phyloP scores from a whole-genome alignment of 202 grass and related monocot genomes.

The Thinopyrum obtusiflorum region DNA sequence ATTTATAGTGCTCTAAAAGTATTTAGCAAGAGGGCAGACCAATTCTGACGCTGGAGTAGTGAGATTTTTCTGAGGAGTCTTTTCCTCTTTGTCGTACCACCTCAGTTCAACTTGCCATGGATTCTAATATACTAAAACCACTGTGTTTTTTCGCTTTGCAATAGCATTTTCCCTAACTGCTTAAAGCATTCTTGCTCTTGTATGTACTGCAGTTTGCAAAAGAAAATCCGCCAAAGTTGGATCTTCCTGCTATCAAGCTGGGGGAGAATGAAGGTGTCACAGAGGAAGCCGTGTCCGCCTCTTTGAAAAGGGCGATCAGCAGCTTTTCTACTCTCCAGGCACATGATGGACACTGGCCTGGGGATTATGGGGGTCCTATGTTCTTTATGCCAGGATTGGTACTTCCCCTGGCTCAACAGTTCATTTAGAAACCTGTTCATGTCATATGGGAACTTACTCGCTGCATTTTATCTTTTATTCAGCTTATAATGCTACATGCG shows the following conservation, averaged over 20 bases:
- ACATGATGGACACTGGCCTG: conserved; percentile 91
- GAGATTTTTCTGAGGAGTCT: neutral
- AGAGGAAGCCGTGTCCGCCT: conserved; percentile 48
- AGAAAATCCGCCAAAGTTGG: conserved; percentile 60
- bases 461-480: conserved; percentile 13
- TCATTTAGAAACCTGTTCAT: neutral
- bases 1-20: neutral
- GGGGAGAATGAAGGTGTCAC: conserved; percentile 64
- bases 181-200: neutral
- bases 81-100: neutral
- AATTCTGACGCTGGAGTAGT: neutral
- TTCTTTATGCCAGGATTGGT: conserved; percentile 96
- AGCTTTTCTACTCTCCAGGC: conserved; percentile 70
- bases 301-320: conserved; percentile 60
- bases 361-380: conserved; percentile 92
- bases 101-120: neutral
- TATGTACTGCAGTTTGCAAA: conserved; percentile 57
- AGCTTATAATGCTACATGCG: conserved; percentile 80
- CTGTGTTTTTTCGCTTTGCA: neutral
- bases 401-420: conserved; percentile 16
- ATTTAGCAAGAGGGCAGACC: neutral
- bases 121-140: neutral
- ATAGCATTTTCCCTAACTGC: neutral
- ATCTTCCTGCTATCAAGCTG: conserved; percentile 60
- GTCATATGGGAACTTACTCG: conserved; percentile 2